Conservation (phyloP, 2,329 filamentous ascomycete genomes). For the Pyrenophora tritici-repentis region DNA sequence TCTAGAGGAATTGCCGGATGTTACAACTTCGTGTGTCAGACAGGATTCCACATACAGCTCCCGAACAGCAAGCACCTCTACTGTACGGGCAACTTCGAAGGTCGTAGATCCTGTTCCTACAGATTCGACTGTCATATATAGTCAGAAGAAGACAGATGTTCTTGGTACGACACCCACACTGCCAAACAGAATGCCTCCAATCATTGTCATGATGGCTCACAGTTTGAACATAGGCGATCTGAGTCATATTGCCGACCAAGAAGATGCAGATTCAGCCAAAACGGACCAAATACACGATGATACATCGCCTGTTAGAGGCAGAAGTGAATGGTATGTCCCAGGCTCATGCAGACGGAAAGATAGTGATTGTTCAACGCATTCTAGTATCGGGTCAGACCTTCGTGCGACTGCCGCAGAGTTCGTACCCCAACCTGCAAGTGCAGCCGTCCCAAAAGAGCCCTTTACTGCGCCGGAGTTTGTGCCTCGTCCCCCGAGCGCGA, state of each 20-base stretch:
- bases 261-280: background rate
- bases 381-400: conserved; percentile 28
- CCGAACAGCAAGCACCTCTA: conserved; percentile 20
- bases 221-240: conserved; percentile 6
- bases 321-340: conserved; percentile 13
- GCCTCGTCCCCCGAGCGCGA: background rate
- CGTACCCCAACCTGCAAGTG: conserved; percentile 20
- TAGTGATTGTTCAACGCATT: conserved; percentile 22
- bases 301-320: conserved; percentile 11
- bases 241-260: background rate
- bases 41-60: background rate
- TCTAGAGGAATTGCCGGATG: no score
- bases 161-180: conserved; percentile 22
- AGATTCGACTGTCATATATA: conserved; percentile 24
- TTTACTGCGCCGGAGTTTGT: background rate
- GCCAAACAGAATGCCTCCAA: background rate
- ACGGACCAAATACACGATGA: background rate
- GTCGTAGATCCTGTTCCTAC: conserved; percentile 6
- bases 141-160: conserved; percentile 16
- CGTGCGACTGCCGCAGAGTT: conserved; percentile 42
- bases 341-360: conserved; percentile 1
- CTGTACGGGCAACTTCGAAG: conserved; percentile 16
- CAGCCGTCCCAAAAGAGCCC: background rate
- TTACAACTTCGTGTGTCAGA: no score
- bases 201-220: conserved; percentile 21